A percentile compares a stretch with the other conserved stretches of the same genome.
Evolutionary conservation across 2,329 filamentous ascomycete genomes (phyloP).

Genomic region (Alternaria atra): DNA sequence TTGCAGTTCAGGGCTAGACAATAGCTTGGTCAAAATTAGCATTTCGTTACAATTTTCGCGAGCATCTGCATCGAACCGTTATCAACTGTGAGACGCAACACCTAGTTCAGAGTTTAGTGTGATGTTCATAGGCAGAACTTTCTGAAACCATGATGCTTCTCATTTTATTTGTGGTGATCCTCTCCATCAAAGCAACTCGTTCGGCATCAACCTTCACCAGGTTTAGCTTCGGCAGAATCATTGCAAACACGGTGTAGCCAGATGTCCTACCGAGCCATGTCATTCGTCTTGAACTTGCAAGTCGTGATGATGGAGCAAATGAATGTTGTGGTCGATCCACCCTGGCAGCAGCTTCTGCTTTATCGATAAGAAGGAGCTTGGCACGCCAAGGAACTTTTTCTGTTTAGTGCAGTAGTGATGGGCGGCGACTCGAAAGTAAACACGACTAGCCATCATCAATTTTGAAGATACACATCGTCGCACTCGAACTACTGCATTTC

Average conservation of each 20-base stretch:
- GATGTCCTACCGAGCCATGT: neutral
- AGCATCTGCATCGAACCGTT: fast-evolving
- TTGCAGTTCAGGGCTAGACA: constrained; percentile 60
- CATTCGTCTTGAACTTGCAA: neutral
- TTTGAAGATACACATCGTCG: neutral
- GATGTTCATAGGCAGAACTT: neutral
- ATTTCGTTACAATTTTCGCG: neutral
- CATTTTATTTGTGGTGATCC: neutral
- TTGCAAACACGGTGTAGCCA: neutral
- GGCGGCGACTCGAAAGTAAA: neutral
- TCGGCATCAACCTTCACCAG: neutral
- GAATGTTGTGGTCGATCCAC: neutral
- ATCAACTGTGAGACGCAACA: neutral
- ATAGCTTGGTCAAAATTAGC: neutral
- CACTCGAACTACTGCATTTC: neutral
- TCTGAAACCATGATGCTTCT: neutral
- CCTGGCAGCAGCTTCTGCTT: neutral
- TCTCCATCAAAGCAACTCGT: neutral
- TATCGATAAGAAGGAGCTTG: constrained; percentile 13
- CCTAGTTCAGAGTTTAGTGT: neutral
- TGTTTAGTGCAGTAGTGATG: neutral
- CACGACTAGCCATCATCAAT: neutral
- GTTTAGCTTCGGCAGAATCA: neutral
- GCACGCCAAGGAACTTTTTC: constrained; percentile 11
- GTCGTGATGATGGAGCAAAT: neutral